These are phyloP conservation scores for Aschersonia sp. DNA, from an alignment of 2,329 filamentous ascomycete species.

Conservation along the genomic window DNA sequence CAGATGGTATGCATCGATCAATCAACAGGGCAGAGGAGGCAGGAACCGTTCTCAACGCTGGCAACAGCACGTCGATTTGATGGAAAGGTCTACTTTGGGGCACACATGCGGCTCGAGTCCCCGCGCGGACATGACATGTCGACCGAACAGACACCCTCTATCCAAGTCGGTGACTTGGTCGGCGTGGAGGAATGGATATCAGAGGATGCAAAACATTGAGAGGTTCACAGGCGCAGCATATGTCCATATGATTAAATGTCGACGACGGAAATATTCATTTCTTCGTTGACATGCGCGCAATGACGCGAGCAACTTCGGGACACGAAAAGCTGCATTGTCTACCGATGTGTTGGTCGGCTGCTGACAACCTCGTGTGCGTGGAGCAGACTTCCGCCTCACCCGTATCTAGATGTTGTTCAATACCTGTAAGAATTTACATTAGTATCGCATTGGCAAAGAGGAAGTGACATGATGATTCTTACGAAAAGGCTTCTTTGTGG, in stretches of 20 bases:
- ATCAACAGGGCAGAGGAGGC: constrained; percentile 57
- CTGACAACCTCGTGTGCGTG: too few species aligned
- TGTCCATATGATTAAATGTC: too few species aligned
- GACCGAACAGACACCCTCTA: constrained; percentile 19
- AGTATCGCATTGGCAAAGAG: not conserved
- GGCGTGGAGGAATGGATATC: constrained; percentile 8
- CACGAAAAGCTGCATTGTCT: too few species aligned
- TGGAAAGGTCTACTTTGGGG: constrained; percentile 80
- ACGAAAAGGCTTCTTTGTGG: constrained; percentile 12
- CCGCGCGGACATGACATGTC: constrained; percentile 2
- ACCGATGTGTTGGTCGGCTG: too few species aligned
- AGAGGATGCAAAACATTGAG: not conserved
- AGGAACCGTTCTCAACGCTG: constrained; percentile 80
- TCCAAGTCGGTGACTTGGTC: constrained; percentile 34
- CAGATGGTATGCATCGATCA: constrained; percentile 97
- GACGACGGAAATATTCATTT: too few species aligned
- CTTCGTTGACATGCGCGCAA: too few species aligned
- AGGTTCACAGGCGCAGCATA: not conserved
- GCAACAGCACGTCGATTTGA: constrained; percentile 73
- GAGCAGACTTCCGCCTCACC: too few species aligned
- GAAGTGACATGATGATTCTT: not conserved
- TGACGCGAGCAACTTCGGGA: too few species aligned
- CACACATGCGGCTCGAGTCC: constrained; percentile 50
- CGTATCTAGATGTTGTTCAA: not conserved
- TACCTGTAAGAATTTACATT: not conserved